phyloP scores from a whole-genome alignment of 1,284 basidiomycete genomes.

The Sporisorium sorghi region DNA sequence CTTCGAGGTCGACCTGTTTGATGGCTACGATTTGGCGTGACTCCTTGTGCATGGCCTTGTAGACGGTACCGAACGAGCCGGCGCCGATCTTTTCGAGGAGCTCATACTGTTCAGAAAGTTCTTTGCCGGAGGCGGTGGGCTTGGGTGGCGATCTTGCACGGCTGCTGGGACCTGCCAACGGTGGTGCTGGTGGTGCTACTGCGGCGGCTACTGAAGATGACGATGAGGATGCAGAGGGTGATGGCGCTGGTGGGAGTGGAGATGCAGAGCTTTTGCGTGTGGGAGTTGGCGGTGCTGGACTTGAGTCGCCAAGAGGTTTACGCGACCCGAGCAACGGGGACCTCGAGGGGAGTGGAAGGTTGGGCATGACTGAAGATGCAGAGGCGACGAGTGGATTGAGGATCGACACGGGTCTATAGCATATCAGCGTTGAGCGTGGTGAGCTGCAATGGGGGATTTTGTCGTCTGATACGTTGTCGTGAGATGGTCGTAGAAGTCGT shows the following conservation, averaged over 20 bases:
- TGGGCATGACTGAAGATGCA: conserved; percentile 36
- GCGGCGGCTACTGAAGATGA: conserved; percentile 10
- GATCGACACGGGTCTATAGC: neutral
- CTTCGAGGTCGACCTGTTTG: conserved; percentile 84
- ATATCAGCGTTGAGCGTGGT: neutral
- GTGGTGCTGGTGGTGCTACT: neutral
- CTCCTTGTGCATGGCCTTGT: conserved; percentile 90
- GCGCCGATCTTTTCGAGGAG: conserved; percentile 94
- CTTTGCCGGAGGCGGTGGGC: conserved; percentile 47
- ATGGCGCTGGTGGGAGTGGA: conserved; percentile 18
- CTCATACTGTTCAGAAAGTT: conserved; percentile 77
- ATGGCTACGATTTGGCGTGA: conserved; percentile 94
- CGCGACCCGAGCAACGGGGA: conserved; percentile 56
- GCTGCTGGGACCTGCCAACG: conserved; percentile 40
- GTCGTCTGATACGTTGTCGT: neutral
- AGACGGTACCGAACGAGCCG: conserved; percentile 96
- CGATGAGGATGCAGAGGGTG: conserved; percentile 10
- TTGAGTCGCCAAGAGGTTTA: conserved; percentile 34
- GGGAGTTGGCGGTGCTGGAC: conserved; percentile 39
- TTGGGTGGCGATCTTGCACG: conserved; percentile 32
- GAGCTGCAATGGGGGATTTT: neutral
- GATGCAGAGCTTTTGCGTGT: conserved; percentile 45
- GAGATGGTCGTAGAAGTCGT: neutral
- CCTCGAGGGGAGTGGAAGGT: conserved; percentile 51
- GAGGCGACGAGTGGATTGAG: neutral